These are phyloP conservation scores for Eucalyptus cloeziana DNA, from an alignment of 345 rosid genomes.

Conservation along the genomic window DNA sequence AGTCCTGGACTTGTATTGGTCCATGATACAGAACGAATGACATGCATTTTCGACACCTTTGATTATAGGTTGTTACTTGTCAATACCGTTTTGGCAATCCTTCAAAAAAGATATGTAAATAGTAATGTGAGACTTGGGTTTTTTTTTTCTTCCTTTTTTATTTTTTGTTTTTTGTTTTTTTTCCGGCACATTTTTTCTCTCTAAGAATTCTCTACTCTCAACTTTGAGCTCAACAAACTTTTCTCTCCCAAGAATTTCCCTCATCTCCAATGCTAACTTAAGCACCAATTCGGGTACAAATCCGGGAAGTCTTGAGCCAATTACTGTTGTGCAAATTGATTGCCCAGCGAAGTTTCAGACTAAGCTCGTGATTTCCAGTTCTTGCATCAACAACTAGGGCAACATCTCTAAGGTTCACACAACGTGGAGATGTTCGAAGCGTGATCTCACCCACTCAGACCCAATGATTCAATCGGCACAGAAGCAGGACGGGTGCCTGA, in stretches of 20 bases:
- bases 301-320: neutral
- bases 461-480: neutral
- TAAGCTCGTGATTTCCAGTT: neutral
- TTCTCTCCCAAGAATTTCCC: neutral
- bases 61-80: neutral
- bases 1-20: neutral
- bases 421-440: neutral
- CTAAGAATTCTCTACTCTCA: neutral
- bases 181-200: neutral
- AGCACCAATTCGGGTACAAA: neutral
- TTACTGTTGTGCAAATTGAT: neutral
- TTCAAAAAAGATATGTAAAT: neutral
- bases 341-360: neutral
- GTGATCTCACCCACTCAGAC: neutral
- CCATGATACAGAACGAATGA: neutral
- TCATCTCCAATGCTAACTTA: neutral
- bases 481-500: neutral
- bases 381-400: neutral
- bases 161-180: neutral
- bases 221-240: neutral
- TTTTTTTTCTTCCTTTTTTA: rapidly evolving
- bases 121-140: neutral
- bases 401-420: neutral
- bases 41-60: neutral
- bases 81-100: neutral